Base-by-base conservation (phyloP, 148 eudicot genomes). In the Spergularia bocconei region DNA sequence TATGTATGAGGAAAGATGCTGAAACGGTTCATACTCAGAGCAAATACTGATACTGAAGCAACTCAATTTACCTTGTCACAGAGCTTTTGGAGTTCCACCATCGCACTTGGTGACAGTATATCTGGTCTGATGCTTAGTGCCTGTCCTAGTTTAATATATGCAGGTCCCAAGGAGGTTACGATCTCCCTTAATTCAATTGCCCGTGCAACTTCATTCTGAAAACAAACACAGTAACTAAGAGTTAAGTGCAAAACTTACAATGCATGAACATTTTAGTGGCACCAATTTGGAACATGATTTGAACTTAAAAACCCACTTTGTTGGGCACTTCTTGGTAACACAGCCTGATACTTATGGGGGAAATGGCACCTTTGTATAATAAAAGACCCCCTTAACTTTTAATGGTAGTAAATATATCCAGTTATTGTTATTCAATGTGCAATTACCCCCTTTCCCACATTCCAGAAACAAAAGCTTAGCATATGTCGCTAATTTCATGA, bases 61-160 rank as follows among this genome's bases (percentile, higher is more conserved):
- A 48, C 66, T 48, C 63, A 51, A 69, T 57, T 74, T 75, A 95
- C 98, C 97, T 95, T 95, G 78, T 95, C 99, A 77, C 99, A 95
- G 47, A 95, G 96, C 90, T 95, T 95, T 83, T 95, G 99, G 74
- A 95, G 90, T 82, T 95, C 99, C 77, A 73, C 81, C 99, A 95
- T 95, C 47, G 99, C 99, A 78, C 75, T 84, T 59, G 99, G 99
- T 78, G 99, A 95, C 63, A 95, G 79, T 81, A 95, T 89, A 81
- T 95, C 99, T 56, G 99, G 99, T 59, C 99, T 91, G 77, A 95
- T 95, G 88, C 99, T 95, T 78, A 95, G 89, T 77, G 99, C 99
- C 83, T 95, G 99, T 80, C 99, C 99, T 76, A 95, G 88, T 86
- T 95, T 95, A 41, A 96, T 92, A 76, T 96, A 96, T 85, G 99